Evolutionary conservation across 2,329 filamentous ascomycete species (phyloP).

Genomic region (Fusarium guadeloupense): DNA sequence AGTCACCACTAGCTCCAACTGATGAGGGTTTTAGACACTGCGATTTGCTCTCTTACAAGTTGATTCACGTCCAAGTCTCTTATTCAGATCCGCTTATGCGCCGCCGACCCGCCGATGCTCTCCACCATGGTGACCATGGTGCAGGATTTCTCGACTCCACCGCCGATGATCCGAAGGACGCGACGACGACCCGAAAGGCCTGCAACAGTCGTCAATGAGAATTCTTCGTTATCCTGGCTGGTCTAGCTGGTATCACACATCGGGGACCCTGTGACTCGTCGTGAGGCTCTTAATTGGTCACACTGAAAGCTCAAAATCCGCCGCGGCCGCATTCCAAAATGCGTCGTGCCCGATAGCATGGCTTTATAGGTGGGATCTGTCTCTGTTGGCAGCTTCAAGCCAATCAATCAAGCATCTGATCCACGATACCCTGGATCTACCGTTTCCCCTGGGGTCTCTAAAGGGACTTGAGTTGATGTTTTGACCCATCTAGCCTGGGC

Average conservation of each 20-base stretch:
- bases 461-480: not conserved
- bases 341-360: slow-evolving; percentile 1
- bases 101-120: slow-evolving; percentile 27
- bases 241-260: not conserved
- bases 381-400: slow-evolving; percentile 1
- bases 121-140: slow-evolving; percentile 27
- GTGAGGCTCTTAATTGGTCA: slow-evolving; percentile 28
- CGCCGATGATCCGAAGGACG: slow-evolving; percentile 41
- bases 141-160: slow-evolving; percentile 34
- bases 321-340: slow-evolving; percentile 9
- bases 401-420: slow-evolving; percentile 19
- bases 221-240: slow-evolving; percentile 25
- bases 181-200: slow-evolving; percentile 43
- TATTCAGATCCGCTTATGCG: slow-evolving; percentile 20
- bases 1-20: slow-evolving; percentile 7
- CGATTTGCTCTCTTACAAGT: slow-evolving; percentile 33
- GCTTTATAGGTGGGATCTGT: slow-evolving; percentile 16
- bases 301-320: slow-evolving; percentile 17
- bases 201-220: slow-evolving; percentile 31
- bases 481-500: not conserved
- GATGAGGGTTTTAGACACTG: not conserved
- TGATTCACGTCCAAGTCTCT: slow-evolving; percentile 12
- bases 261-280: slow-evolving; percentile 1
- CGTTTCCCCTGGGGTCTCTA: slow-evolving; percentile 3
- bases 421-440: not conserved